Evolutionary conservation across 1,139 yeast genomes (phyloP), one percentile per base, ranked within the genome.

Genomic region (Suhomyces panamericanus): DNA sequence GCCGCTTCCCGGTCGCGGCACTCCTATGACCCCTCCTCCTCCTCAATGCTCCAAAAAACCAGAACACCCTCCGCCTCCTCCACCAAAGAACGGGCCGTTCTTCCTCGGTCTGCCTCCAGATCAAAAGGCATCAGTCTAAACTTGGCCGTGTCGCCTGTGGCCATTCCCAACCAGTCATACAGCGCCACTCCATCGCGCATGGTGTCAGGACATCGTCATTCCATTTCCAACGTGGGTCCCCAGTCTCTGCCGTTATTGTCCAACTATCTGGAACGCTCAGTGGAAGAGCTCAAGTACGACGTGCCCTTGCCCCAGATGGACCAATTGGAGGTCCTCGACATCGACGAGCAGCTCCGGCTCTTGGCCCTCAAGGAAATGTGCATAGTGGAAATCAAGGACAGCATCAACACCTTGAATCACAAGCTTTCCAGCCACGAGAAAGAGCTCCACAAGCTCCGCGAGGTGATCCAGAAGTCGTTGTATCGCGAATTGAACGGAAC

Each of bases 341-440:
- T 81, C 10, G 81, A 79, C 46, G 81, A 78, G n/a, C 81, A 80
- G 47, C 63, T 83, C 39, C 63, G 86, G 46, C 59, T 76, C 12
- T 62, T 83, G 43, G 87, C 87, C 0, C 62, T 80, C 31, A 82
- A 80, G 53, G 88, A 83, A 56, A 80, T 81, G 85, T 68, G 73
- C 16, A 67, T 80, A 27, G 78, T 81, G 32, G 85, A 81, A 50
- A 59, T 80, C 36, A 79, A 77, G 46, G 84, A 81, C 53, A 67
- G 68, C 42, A 70, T 81, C 30, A 65, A 63, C 41, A 59, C 60
- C 35, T 52, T 73, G 43, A 65, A 57, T 32, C 51, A 60, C 52
- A 59, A 70, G 56, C 48, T 69, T 42, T 38, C 66, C 54, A 50
- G 71, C 55, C 66, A 80, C 38, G 81, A 79, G 52, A 58, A 58